Percentiles rank a stretch among this genome's conserved stretches.
These are phyloP conservation scores for Hymenoscyphus salicellus DNA, from an alignment of 2,329 filamentous ascomycete species.

Conservation along the genomic window DNA sequence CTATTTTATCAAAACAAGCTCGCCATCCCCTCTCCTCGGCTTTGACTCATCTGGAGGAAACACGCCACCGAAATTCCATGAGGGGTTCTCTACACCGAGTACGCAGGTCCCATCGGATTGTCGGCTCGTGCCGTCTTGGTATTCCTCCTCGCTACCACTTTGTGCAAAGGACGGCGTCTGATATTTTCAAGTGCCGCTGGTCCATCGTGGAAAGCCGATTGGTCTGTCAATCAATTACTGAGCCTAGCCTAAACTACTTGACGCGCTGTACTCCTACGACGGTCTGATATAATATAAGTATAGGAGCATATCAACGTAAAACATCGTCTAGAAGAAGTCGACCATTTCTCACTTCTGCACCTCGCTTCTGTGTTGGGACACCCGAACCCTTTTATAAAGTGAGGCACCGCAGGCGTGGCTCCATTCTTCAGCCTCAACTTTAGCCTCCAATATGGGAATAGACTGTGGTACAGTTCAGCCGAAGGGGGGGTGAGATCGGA, in stretches of 20 bases:
- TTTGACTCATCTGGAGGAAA: not conserved
- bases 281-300: not conserved
- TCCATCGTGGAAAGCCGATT: not conserved
- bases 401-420: not conserved
- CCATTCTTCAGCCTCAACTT: not conserved
- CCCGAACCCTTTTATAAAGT: not conserved
- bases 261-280: not conserved
- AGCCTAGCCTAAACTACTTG: not conserved
- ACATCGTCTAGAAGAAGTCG: not conserved
- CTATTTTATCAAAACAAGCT: not conserved
- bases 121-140: not conserved
- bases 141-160: not conserved
- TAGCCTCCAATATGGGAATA: not conserved
- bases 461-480: not conserved
- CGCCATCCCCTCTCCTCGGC: not conserved
- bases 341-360: not conserved
- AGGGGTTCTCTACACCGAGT: not conserved
- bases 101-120: not conserved
- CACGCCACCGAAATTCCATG: not conserved
- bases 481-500: not conserved
- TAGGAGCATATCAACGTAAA: not conserved
- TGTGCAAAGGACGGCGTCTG: not conserved
- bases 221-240: not conserved
- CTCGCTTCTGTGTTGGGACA: not conserved
- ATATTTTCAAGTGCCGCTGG: not conserved